Evolutionary conservation across 2,329 filamentous ascomycete genomes (phyloP).

Genomic region (Pezicula carpinea): DNA sequence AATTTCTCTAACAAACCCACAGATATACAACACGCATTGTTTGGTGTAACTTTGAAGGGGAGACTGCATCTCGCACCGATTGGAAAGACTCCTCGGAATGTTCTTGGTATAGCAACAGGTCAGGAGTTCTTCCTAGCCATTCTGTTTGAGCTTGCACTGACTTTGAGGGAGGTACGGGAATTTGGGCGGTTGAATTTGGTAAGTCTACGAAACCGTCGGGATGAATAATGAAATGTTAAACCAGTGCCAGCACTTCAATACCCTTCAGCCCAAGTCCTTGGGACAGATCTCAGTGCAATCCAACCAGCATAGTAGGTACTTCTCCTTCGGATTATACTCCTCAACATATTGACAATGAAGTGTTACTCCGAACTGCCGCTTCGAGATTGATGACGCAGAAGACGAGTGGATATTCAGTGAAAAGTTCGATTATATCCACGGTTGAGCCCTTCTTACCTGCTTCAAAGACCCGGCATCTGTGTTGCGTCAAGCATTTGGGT

Average conservation of each 20-base stretch:
- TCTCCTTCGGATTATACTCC: background rate
- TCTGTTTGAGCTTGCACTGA: background rate
- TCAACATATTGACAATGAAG: background rate
- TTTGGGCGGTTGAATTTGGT: constrained; percentile 1
- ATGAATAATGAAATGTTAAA: background rate
- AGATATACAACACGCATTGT: constrained; percentile 1
- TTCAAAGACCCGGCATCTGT: constrained; percentile 1
- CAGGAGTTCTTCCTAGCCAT: background rate
- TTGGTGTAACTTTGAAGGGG: background rate
- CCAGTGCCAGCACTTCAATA: background rate
- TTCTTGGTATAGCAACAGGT: constrained; percentile 2
- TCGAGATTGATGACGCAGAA: constrained; percentile 45
- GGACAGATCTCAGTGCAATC: constrained; percentile 4
- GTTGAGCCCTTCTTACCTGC: background rate
- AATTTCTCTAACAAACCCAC: background rate
- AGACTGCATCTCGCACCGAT: constrained; percentile 2
- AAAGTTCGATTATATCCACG: constrained; percentile 41
- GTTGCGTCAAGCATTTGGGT: background rate
- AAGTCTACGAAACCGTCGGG: background rate
- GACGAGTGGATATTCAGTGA: constrained; percentile 40
- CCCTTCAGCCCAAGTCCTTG: background rate
- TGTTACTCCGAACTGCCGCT: constrained; percentile 42
- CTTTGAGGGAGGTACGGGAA: background rate
- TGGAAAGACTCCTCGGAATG: background rate
- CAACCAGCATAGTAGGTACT: background rate